Base-by-base conservation (phyloP, 257 asterid species). In the Phtheirospermum japonicum region DNA sequence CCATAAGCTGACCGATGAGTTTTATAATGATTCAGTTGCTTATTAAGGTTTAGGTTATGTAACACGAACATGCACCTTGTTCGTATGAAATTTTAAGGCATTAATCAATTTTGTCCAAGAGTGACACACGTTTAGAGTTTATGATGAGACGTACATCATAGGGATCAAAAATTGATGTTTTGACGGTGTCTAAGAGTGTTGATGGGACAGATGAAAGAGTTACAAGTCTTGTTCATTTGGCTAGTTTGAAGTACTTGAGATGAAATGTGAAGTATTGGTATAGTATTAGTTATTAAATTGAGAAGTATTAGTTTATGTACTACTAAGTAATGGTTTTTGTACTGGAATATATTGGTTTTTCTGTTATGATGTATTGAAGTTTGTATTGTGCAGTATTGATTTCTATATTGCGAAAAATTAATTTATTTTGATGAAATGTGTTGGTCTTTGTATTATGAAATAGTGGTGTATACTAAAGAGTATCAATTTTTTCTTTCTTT, bases 141-240 rank as follows among this genome's bases (percentile, higher is more conserved):
- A 82, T 85, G 50, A 79, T 65, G 73, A 80, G 75, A 59, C 42
- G 65, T 46, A 46, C 23, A 19, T 39, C 14, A 14, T 89, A 79
- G 46, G 85, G 78, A 10, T 13, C 49, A 57, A 87, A 82, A 73
- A 71, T 66, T 59, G 80, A 69, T 49, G 66, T 73, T 20, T 81
- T 85, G 56, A 81, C 86, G 76, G 67, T 75, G 67, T 78, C 83
- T 3, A 97, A 93, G 42, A 76, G 33, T 71, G 81, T 92, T 31
- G 97, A 92, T 72, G 99, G 97, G 60, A 82, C 96, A 2, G 85
- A 85, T 64, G 97, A 79, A 74, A 94, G 88, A 49, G 82, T 86
- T 56, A 77, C 95, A 1, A 90, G 91, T 61, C 90, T 92, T 57
- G 97, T 77, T 67, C 97, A 89, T 73, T 78, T 92, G 76, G 79